Conservation (phyloP, 2,329 filamentous ascomycete species). For the Trichoderma pleuroti region DNA sequence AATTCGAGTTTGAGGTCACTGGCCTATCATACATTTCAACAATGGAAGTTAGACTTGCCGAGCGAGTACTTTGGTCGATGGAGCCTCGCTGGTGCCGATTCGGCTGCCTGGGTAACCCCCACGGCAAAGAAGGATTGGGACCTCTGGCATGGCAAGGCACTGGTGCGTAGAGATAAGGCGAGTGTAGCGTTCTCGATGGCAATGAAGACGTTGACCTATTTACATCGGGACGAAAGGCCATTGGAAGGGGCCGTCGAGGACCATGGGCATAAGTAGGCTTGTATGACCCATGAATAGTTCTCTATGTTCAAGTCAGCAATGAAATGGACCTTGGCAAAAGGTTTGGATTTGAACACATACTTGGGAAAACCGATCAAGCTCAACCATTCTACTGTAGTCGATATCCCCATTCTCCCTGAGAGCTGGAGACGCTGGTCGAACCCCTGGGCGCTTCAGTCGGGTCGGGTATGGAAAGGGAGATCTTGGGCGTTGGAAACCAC, state of each 20-base stretch:
- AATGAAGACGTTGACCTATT: slow-evolving; percentile 42
- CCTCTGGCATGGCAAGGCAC: slow-evolving; percentile 32
- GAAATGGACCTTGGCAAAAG: not conserved
- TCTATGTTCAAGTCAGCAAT: slow-evolving; percentile 33
- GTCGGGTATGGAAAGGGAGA: slow-evolving; percentile 59
- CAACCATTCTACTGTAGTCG: slow-evolving; percentile 50
- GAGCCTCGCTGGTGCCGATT: slow-evolving; percentile 36
- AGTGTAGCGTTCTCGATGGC: slow-evolving; percentile 31
- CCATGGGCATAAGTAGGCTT: slow-evolving; percentile 37
- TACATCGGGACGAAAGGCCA: slow-evolving; percentile 39
- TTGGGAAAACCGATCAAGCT: slow-evolving; percentile 46
- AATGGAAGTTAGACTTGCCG: slow-evolving; percentile 49
- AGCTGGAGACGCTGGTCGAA: slow-evolving; percentile 48
- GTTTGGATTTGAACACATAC: slow-evolving; percentile 28
- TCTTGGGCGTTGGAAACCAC: slow-evolving; percentile 48
- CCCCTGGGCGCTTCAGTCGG: slow-evolving; percentile 52
- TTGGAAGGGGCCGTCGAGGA: slow-evolving; percentile 36
- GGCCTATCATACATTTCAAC: slow-evolving; percentile 45
- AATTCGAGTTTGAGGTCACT: slow-evolving; percentile 26
- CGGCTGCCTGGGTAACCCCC: slow-evolving; percentile 27
- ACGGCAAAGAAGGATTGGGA: slow-evolving; percentile 34
- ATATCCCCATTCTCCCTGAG: slow-evolving; percentile 45
- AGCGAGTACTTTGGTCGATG: slow-evolving; percentile 39
- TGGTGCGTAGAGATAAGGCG: slow-evolving; percentile 24
- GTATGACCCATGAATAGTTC: slow-evolving; percentile 43